Evolutionary conservation across 345 rosid genomes (phyloP).

Genomic region (Raphanus sativus): DNA sequence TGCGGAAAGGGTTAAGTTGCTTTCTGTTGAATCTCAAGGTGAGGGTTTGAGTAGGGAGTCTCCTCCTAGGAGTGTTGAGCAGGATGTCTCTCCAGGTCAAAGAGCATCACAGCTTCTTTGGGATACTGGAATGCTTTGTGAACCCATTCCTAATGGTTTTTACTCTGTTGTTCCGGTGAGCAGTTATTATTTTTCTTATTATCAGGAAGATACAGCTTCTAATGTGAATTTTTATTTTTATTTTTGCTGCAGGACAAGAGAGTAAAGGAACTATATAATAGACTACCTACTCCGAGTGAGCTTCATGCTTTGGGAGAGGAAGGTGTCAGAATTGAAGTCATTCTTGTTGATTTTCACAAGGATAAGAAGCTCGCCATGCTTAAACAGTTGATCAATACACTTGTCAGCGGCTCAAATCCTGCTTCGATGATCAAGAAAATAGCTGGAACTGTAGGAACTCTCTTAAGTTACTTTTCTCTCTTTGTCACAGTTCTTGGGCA

Average conservation of each 20-base stretch:
- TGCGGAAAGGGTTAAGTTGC: slow-evolving; percentile 66
- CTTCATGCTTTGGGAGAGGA: slow-evolving; percentile 77
- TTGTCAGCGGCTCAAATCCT: slow-evolving; percentile 82
- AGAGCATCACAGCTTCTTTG: slow-evolving; percentile 90
- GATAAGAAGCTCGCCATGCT: slow-evolving; percentile 92
- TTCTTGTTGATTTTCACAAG: slow-evolving; percentile 80
- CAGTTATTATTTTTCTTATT: not conserved
- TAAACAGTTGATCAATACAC: slow-evolving; percentile 72
- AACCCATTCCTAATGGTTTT: slow-evolving; percentile 85
- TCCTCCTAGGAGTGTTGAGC: slow-evolving; percentile 66
- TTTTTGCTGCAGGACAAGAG: slow-evolving; percentile 68
- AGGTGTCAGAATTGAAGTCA: slow-evolving; percentile 70
- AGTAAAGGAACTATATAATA: slow-evolving; percentile 71
- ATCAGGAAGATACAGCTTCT: not conserved
- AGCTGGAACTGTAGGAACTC: slow-evolving; percentile 74
- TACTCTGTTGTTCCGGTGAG: slow-evolving; percentile 81
- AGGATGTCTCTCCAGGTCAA: slow-evolving; percentile 62
- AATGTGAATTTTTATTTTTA: not conserved
- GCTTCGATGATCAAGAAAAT: slow-evolving; percentile 88
- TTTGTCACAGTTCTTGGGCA: not conserved
- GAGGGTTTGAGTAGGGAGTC: slow-evolving; percentile 61
- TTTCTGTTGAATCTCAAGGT: slow-evolving; percentile 70
- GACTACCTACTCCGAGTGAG: slow-evolving; percentile 77
- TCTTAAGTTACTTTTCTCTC: slow-evolving; percentile 14
- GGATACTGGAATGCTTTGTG: slow-evolving; percentile 81